Conservation (phyloP, 371 early-diverging fungal species). For the Conidiobolus coronatus region DNA sequence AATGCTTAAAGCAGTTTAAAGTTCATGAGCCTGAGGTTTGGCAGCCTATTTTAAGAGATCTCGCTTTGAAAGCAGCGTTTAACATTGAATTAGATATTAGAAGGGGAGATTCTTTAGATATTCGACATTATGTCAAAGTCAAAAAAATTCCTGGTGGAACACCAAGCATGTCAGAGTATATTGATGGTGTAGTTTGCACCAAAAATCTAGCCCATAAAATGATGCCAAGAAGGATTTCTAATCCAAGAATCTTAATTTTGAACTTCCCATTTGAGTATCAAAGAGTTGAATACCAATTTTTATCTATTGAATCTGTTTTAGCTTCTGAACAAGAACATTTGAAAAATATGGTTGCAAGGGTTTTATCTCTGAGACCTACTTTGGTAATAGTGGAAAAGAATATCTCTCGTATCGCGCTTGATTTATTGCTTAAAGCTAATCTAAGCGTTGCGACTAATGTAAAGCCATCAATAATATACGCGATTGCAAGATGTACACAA, state of each 20-base stretch:
- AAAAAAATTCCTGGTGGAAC: conserved; percentile 74
- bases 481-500: conserved; percentile 58
- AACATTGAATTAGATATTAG: conserved; percentile 38
- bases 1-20: conserved; percentile 15
- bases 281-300: conserved; percentile 48
- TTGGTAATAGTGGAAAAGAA: conserved; percentile 54
- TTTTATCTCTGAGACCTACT: conserved; percentile 44
- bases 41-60: conserved; percentile 41
- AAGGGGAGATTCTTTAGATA: conserved; percentile 59
- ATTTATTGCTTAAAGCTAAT: conserved; percentile 46
- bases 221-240: conserved; percentile 38
- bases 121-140: conserved; percentile 74
- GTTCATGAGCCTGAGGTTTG: conserved; percentile 22
- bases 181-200: conserved; percentile 63
- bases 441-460: conserved; percentile 63
- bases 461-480: conserved; percentile 50
- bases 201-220: conserved; percentile 72
- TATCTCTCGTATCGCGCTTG: conserved; percentile 57
- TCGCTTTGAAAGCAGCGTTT: conserved; percentile 35
- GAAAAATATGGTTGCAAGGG: conserved; percentile 42
- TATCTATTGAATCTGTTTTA: conserved; percentile 57
- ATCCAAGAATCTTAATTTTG: conserved; percentile 63
- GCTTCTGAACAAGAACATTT: conserved; percentile 69
- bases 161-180: conserved; percentile 46
- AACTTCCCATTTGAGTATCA: conserved; percentile 73